Percentiles rank a stretch among this genome's conserved stretches.
These are phyloP conservation scores for Aspergillus leporis DNA, from an alignment of 495 filamentous ascomycete genomes.

Conservation along the genomic window DNA sequence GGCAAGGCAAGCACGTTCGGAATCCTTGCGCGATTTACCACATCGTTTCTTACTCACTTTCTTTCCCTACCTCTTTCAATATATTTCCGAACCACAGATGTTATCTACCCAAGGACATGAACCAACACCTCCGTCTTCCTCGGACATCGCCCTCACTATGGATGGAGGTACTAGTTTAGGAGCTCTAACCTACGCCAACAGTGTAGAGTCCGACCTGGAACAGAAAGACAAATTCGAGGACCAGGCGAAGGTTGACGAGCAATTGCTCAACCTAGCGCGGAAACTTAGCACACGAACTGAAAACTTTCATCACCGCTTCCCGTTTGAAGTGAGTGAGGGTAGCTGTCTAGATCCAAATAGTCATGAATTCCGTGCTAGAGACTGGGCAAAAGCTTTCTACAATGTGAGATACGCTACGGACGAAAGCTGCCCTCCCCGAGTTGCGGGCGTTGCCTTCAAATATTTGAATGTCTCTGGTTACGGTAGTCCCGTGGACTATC, in stretches of 20 bases:
- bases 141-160: background rate
- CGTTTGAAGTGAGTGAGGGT: slow-evolving; percentile 3
- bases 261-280: background rate
- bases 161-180: background rate
- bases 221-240: background rate
- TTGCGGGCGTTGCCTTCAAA: too few relatives aligned
- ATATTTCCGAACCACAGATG: too few relatives aligned
- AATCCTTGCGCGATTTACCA: too few relatives aligned
- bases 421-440: slow-evolving; percentile 50
- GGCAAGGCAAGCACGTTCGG: too few relatives aligned
- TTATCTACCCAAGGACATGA: background rate
- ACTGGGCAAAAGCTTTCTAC: slow-evolving; percentile 28
- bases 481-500: too few relatives aligned
- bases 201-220: background rate
- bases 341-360: slow-evolving; percentile 31
- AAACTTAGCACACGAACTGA: background rate
- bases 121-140: background rate
- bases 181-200: background rate
- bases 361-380: slow-evolving; percentile 35
- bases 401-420: slow-evolving; percentile 17
- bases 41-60: too few relatives aligned
- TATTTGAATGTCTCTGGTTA: too few relatives aligned
- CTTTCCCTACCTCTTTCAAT: too few relatives aligned
- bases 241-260: background rate
- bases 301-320: background rate